These are phyloP conservation scores for Nemania sp. DNA, from an alignment of 2,329 filamentous ascomycete genomes.

Conservation along the genomic window DNA sequence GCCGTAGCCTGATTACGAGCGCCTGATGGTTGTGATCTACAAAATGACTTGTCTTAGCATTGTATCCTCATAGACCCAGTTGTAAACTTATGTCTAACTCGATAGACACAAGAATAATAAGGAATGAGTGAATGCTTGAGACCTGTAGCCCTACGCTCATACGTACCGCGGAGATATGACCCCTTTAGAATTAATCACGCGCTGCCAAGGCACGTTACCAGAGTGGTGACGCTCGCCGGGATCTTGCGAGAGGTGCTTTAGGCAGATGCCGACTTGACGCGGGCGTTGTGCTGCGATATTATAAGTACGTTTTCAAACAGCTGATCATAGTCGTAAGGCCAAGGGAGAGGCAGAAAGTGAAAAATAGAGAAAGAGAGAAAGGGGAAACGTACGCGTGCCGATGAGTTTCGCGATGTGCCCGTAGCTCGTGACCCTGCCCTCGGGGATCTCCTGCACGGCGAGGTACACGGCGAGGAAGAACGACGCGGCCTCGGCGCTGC, in stretches of 20 bases:
- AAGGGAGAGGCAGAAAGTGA: not conserved
- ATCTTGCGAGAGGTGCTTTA: slow-evolving; percentile 77
- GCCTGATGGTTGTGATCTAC: slow-evolving; percentile 53
- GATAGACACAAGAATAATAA: no score
- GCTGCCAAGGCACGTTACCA: slow-evolving; percentile 88
- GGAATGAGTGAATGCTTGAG: no score
- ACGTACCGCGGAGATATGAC: slow-evolving; percentile 78
- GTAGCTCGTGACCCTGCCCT: slow-evolving; percentile 84
- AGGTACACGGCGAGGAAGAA: slow-evolving; percentile 80
- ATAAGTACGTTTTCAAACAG: not conserved
- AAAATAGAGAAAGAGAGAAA: not conserved
- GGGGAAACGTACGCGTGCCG: slow-evolving; percentile 64
- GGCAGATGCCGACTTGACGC: slow-evolving; percentile 85
- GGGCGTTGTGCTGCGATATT: slow-evolving; percentile 63
- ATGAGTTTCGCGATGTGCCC: slow-evolving; percentile 76
- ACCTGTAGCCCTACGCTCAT: not conserved
- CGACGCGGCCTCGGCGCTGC: slow-evolving; percentile 72
- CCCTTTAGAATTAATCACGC: slow-evolving; percentile 87
- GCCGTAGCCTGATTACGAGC: slow-evolving; percentile 55
- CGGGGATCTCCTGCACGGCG: slow-evolving; percentile 83
- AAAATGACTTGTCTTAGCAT: slow-evolving; percentile 10
- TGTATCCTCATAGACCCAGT: not conserved
- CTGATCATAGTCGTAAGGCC: not conserved
- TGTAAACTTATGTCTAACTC: no score
- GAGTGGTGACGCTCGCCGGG: slow-evolving; percentile 63